Base-by-base conservation (phyloP, 345 rosid genomes). In the Heritiera littoralis region DNA sequence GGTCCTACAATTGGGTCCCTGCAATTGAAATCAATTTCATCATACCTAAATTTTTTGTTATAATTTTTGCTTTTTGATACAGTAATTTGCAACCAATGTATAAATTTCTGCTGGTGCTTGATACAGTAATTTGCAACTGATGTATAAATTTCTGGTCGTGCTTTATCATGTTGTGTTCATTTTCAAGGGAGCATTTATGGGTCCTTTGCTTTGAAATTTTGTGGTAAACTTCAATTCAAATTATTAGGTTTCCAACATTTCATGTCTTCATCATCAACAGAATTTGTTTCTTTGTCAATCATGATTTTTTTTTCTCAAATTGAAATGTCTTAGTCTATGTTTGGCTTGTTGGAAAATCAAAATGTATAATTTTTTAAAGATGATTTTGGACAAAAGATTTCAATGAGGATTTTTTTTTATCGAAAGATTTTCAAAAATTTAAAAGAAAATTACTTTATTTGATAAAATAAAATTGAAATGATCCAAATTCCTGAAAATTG, bases 231-330 rank as follows among this genome's bases (percentile, higher is more conserved):
- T 72, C 46, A 72, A 52, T 15, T 30, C 9, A 52, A 51, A 72
- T 72, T 72, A 72, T 72, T 72, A 72, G 75, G 75, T 72, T 72
- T 17, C 75, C 75, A 52, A 72, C 75, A 32, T 35, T 32, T 52
- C 61, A 52, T 72, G 75, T 32, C 75, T 72, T 69, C 55, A 69
- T 52, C 30, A 30, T 52, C 40, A 30, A 61, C 40, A 28, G 7
- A 11, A 7, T 61, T 61, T 30, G 66, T 30, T 55, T 30, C 64
- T 30, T 30, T 12, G 7, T 30, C 17, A 28, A 61, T 61, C 41
- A 61, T 61, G 6, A 7, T n/a, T 56, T 18, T 9, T 7, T 10
- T 61, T 30, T 30, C 12, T 61, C 28, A 23, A 23, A 23, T 23
- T 23, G 28, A 23, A 23, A 23, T 23, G 28, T 23, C 28, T 23